These are phyloP conservation scores for Lunasporangiospora selenospora DNA, from an alignment of 192 early-diverging fungal species.

Conservation along the genomic window DNA sequence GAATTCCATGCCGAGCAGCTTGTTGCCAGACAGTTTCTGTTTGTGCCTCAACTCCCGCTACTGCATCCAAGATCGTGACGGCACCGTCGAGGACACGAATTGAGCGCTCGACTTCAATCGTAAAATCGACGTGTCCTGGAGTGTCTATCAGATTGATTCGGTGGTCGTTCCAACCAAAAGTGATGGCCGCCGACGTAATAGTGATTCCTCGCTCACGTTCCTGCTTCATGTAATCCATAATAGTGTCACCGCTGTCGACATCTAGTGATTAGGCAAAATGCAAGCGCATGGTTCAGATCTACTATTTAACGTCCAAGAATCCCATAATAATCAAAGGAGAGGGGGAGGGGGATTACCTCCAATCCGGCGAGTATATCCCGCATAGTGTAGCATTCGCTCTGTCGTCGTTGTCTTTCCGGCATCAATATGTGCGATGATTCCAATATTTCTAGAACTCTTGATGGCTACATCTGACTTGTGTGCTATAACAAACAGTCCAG, in stretches of 20 bases:
- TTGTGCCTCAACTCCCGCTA: conserved; percentile 97
- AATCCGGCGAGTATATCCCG: conserved; percentile 86
- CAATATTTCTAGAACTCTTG: conserved; percentile 78
- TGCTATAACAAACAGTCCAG: conserved; percentile 10
- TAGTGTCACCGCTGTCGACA: conserved; percentile 92
- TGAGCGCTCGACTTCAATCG: conserved; percentile 92
- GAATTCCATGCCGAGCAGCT: conserved; percentile 80
- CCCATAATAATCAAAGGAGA: not conserved
- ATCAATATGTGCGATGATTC: conserved; percentile 97
- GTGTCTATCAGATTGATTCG: conserved; percentile 96
- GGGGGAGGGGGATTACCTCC: conserved; percentile 65
- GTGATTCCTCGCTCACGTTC: conserved; percentile 96
- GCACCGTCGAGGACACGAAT: conserved; percentile 95
- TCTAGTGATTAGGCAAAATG: conserved; percentile 48
- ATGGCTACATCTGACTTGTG: conserved; percentile 44
- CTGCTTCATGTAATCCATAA: conserved; percentile 89
- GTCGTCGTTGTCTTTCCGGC: conserved; percentile 96
- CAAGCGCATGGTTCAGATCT: not conserved
- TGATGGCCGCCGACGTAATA: conserved; percentile 92
- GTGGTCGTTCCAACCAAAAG: conserved; percentile 76
- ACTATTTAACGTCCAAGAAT: not conserved
- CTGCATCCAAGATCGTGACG: conserved; percentile 91
- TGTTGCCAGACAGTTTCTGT: conserved; percentile 96
- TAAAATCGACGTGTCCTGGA: conserved; percentile 96
- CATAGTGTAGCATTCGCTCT: conserved; percentile 97